phyloP scores from a whole-genome alignment of 805 yeast genomes.

The Spathaspora gorwiae region DNA sequence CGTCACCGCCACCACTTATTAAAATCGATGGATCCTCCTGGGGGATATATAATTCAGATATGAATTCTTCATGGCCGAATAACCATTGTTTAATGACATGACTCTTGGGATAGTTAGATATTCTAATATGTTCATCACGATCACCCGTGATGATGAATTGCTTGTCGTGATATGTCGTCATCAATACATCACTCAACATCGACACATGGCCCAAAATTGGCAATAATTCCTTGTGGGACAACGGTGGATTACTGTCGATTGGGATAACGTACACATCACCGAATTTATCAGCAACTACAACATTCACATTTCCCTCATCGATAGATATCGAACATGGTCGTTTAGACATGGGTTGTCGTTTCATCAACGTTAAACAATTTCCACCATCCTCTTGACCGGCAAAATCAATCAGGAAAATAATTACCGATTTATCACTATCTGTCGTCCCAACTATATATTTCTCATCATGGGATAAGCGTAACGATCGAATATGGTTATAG shows the following conservation, averaged over 20 bases:
- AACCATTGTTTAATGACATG: conserved; percentile 77
- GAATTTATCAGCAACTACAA: conserved; percentile 87
- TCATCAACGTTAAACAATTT: conserved; percentile 47
- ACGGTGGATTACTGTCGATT: conserved; percentile 31
- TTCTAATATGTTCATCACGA: conserved; percentile 92
- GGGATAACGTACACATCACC: conserved; percentile 83
- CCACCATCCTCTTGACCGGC: conserved; percentile 10
- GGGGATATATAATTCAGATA: conserved; percentile 61
- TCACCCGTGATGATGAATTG: conserved; percentile 73
- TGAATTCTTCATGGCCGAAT: conserved; percentile 82
- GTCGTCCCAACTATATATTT: conserved; percentile 61
- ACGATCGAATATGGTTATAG: conserved; percentile 62
- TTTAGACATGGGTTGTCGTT: conserved; percentile 80
- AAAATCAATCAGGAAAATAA: conserved; percentile 49
- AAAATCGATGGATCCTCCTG: conserved; percentile 46
- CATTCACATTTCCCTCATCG: conserved; percentile 43
- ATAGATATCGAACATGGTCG: conserved; percentile 83
- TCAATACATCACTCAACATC: conserved; percentile 77
- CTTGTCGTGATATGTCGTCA: conserved; percentile 36
- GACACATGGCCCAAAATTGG: conserved; percentile 96
- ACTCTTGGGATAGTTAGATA: conserved; percentile 74
- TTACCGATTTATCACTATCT: conserved; percentile 78
- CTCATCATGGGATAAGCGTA: conserved; percentile 50
- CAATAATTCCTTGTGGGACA: conserved; percentile 34
- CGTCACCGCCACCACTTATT: conserved; percentile 91